phyloP scores from a whole-genome alignment of 352 stramenopile genomes.

The Phytophthora uliginosa region DNA sequence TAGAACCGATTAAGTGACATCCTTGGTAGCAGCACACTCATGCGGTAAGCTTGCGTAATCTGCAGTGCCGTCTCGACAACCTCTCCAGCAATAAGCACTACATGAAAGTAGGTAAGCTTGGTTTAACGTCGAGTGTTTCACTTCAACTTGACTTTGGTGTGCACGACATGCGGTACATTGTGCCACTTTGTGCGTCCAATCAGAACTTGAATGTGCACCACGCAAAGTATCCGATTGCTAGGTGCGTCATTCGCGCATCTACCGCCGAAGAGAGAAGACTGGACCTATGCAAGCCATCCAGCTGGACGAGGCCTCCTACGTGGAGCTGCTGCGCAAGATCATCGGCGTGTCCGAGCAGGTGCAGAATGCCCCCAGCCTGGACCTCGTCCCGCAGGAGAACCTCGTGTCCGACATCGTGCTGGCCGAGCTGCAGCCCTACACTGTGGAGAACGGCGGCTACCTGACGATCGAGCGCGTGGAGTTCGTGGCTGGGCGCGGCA shows the following conservation, averaged over 20 bases:
- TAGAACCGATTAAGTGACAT: conserved; percentile 36
- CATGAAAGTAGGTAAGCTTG: conserved; percentile 6
- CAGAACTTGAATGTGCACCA: conserved; percentile 1
- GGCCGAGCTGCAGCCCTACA: conserved; percentile 80
- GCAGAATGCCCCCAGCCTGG: conserved; percentile 72
- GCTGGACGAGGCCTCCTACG: conserved; percentile 88
- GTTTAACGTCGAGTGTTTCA: background rate
- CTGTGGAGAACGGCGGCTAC: conserved; percentile 77
- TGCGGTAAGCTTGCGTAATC: conserved; percentile 24
- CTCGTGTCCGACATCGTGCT: conserved; percentile 89
- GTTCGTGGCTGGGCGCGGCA: conserved; percentile 85
- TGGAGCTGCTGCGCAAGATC: conserved; percentile 89
- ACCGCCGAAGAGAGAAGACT: conserved; percentile 10
- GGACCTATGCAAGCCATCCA: conserved; percentile 27
- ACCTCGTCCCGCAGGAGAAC: conserved; percentile 88
- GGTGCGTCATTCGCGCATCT: conserved; percentile 26
- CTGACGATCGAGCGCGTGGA: conserved; percentile 79
- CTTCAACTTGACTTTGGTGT: conserved; percentile 17
- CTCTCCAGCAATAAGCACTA: conserved; percentile 10
- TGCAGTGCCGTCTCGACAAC: conserved; percentile 25
- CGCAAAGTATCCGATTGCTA: background rate
- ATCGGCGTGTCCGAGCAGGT: conserved; percentile 86
- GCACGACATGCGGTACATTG: background rate
- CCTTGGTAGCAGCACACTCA: conserved; percentile 17
- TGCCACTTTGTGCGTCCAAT: conserved; percentile 11